Conservation (phyloP, 805 yeast genomes). For the Saturnispora sekii region DNA sequence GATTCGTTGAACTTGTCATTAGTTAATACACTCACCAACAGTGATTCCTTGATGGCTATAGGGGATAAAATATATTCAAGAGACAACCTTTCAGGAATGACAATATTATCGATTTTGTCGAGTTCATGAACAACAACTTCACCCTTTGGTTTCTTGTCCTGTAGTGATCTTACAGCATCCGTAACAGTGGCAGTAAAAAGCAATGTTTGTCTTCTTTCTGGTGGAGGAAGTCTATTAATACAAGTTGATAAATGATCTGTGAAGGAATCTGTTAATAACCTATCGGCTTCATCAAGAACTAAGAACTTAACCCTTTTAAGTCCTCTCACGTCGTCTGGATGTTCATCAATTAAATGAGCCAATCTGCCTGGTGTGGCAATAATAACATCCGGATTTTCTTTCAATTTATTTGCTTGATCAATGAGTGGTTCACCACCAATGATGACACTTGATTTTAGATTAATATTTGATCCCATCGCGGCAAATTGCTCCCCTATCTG, state of each 20-base stretch:
- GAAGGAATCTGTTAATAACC: constrained; percentile 76
- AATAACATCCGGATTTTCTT: constrained; percentile 82
- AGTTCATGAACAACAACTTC: constrained; percentile 67
- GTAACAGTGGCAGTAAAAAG: constrained; percentile 95
- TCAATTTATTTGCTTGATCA: constrained; percentile 75
- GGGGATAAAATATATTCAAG: constrained; percentile 72
- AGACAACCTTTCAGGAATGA: constrained; percentile 65
- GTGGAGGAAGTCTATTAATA: constrained; percentile 58
- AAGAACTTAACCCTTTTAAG: constrained; percentile 67
- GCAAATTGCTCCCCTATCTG: constrained; percentile 96
- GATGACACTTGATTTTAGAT: constrained; percentile 68
- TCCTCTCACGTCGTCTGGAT: constrained; percentile 79
- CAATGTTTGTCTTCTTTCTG: constrained; percentile 73
- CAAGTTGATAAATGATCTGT: constrained; percentile 70
- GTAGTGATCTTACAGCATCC: constrained; percentile 75
- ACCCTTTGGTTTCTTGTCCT: constrained; percentile 40
- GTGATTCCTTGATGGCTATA: constrained; percentile 82
- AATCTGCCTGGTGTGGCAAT: constrained; percentile 96
- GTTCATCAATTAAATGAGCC: constrained; percentile 81
- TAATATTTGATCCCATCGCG: constrained; percentile 85
- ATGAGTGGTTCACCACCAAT: constrained; percentile 96
- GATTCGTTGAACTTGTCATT: constrained; percentile 52
- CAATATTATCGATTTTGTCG: constrained; percentile 61
- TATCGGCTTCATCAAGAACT: constrained; percentile 94
- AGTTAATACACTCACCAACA: constrained; percentile 58